These are phyloP conservation scores for Phytophthora syringae DNA, from an alignment of 352 stramenopile species.

Conservation along the genomic window DNA sequence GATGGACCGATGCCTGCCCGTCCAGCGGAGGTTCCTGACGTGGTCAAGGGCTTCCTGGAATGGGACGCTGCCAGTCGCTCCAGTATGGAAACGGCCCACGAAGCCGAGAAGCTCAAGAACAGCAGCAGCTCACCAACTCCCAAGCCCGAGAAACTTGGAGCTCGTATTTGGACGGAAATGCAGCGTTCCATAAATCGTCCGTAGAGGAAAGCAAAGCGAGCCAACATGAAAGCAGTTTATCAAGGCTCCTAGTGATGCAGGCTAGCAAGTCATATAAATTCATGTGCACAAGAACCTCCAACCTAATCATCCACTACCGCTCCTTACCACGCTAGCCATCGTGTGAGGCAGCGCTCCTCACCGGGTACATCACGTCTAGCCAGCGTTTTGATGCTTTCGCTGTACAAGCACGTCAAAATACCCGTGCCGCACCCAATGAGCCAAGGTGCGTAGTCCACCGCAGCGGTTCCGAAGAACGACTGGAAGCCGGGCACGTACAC, in stretches of 20 bases:
- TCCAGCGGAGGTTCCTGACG: conserved; percentile 36
- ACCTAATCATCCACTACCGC: too few species aligned
- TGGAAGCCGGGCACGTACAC: conserved; percentile 59
- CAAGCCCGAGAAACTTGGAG: conserved; percentile 27
- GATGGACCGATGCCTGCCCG: conserved; percentile 25
- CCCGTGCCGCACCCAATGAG: conserved; percentile 47
- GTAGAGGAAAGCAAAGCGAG: conserved; percentile 6
- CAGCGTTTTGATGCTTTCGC: conserved; percentile 46
- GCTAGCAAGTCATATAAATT: too few species aligned
- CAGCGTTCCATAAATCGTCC: conserved; percentile 54
- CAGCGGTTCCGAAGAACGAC: conserved; percentile 43
- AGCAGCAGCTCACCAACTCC: background rate
- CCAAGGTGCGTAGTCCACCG: conserved; percentile 53
- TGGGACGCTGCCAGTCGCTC: conserved; percentile 45
- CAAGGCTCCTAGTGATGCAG: too few species aligned
- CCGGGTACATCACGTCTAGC: conserved; percentile 28
- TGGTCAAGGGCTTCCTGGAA: conserved; percentile 48
- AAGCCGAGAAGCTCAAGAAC: conserved; percentile 15
- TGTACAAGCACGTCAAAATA: conserved; percentile 45
- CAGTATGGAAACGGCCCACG: conserved; percentile 42
- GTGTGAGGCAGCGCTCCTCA: conserved; percentile 24
- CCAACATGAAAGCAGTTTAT: too few species aligned
- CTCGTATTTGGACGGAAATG: conserved; percentile 41
- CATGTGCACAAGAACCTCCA: too few species aligned
- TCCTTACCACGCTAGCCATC: conserved; percentile 35